phyloP scores from a whole-genome alignment of 2,329 filamentous ascomycete genomes.

The Pseudogymnoascus verrucosus region DNA sequence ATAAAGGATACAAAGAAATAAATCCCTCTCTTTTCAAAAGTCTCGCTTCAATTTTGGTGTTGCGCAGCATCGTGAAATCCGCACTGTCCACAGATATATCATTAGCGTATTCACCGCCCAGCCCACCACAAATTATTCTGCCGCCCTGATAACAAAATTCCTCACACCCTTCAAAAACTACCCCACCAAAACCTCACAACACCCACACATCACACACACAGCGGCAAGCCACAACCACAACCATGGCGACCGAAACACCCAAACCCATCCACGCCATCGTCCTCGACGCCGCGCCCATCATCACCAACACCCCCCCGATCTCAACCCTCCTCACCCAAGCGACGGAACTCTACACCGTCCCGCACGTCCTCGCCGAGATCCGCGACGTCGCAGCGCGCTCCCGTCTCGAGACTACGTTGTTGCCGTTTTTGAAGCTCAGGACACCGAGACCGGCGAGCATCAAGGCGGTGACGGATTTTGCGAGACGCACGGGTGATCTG shows the following conservation, averaged over 20 bases:
- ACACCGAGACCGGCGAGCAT: constrained; percentile 69
- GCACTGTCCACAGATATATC: background rate
- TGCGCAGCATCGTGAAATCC: background rate
- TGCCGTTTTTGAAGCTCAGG: constrained; percentile 75
- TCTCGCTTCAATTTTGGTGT: background rate
- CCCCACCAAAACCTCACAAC: background rate
- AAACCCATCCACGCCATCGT: constrained; percentile 79
- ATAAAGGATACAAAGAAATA: background rate
- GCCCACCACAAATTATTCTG: background rate
- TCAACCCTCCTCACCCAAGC: constrained; percentile 74
- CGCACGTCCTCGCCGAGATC: constrained; percentile 80
- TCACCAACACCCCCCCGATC: constrained; percentile 83
- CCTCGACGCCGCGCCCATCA: constrained; percentile 84
- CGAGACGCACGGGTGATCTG: constrained; percentile 80
- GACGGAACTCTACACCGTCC: constrained; percentile 72
- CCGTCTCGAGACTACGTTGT: constrained; percentile 73
- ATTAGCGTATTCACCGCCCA: background rate
- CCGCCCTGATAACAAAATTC: background rate
- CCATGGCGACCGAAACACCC: constrained; percentile 22
- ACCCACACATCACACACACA: background rate
- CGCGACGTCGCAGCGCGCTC: constrained; percentile 72
- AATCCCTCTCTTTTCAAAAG: background rate
- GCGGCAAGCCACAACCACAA: constrained; percentile 8
- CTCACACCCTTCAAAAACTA: background rate
- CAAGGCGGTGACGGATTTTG: constrained; percentile 74